Evolutionary conservation across 78 protist species (phyloP).

Genomic region (Emiliania huxleyi): DNA sequence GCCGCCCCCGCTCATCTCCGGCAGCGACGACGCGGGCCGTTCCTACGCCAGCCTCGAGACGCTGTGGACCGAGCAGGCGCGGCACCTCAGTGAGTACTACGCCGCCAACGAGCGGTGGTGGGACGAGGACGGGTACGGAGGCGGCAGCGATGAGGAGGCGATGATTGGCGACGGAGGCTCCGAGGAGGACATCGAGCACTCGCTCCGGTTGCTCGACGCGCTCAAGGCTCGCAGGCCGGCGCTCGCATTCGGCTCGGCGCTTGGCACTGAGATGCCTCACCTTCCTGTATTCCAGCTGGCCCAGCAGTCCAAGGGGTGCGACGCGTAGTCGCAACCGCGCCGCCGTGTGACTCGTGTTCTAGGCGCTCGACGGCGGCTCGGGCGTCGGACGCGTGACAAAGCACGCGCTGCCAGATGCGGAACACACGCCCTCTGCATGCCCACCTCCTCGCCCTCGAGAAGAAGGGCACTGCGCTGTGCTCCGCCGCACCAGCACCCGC

Average conservation of each 20-base stretch:
- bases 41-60: neutral
- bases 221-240: too few relatives aligned
- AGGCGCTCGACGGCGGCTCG: neutral
- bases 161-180: neutral
- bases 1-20: too few relatives aligned
- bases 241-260: too few relatives aligned
- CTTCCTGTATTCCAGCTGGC: too few relatives aligned
- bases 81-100: neutral
- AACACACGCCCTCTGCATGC: neutral
- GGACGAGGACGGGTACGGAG: neutral
- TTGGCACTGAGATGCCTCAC: too few relatives aligned
- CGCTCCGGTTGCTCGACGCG: neutral
- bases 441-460: too few relatives aligned
- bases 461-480: too few relatives aligned
- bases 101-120: neutral
- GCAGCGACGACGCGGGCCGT: neutral
- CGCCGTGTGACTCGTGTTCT: too few relatives aligned
- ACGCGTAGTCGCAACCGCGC: too few relatives aligned
- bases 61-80: neutral
- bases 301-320: neutral
- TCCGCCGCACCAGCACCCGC: too few relatives aligned
- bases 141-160: neutral
- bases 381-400: constrained; percentile 18
- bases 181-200: neutral
- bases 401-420: neutral